phyloP scores from a whole-genome alignment of 306 rosid species.

The Quercus wislizeni region DNA sequence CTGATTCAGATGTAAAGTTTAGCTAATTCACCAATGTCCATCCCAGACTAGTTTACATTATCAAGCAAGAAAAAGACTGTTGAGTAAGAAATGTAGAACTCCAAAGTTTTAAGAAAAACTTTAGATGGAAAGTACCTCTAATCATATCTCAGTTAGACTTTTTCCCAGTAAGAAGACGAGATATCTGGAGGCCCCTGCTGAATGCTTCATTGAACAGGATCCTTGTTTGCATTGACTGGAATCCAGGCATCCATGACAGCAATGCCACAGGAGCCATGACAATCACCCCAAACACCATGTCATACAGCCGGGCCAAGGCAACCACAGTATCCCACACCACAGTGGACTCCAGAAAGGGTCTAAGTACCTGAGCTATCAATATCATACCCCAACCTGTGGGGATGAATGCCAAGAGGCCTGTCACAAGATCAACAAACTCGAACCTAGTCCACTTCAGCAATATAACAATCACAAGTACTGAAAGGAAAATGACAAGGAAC shows the following conservation, averaged over 20 bases:
- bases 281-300: conserved; percentile 74
- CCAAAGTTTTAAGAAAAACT: neutral
- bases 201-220: conserved; percentile 91
- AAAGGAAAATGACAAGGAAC: conserved; percentile 58
- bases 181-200: conserved; percentile 97
- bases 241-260: conserved; percentile 94
- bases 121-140: conserved; percentile 43
- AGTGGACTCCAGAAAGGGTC: conserved; percentile 84
- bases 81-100: neutral
- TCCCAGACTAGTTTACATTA: neutral
- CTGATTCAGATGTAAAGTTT: too few relatives aligned
- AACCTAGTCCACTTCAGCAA: conserved; percentile 57
- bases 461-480: conserved; percentile 50
- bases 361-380: conserved; percentile 80
- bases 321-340: conserved; percentile 81
- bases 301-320: conserved; percentile 82
- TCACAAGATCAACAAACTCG: conserved; percentile 52
- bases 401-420: conserved; percentile 73
- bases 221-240: conserved; percentile 96
- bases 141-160: conserved; percentile 46
- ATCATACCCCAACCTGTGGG: conserved; percentile 98
- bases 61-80: neutral
- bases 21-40: too few relatives aligned
- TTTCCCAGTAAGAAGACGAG: conserved; percentile 83
- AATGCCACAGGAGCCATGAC: conserved; percentile 84